Conservation (phyloP, 1,284 basidiomycete genomes). For the Ganoderma lingzhi region DNA sequence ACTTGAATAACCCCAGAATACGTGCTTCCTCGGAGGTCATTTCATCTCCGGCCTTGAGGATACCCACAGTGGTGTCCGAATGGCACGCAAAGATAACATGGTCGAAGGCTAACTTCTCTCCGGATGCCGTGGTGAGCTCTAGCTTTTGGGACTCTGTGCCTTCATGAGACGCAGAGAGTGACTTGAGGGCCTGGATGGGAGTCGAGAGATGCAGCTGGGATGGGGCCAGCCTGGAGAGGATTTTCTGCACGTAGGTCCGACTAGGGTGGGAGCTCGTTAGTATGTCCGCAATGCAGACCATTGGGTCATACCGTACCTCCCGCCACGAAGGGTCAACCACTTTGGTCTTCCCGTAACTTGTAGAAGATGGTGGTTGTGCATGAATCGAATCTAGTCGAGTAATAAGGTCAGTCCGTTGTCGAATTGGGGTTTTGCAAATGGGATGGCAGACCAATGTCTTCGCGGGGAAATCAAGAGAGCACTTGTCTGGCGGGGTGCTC, state of each 20-base stretch:
- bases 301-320: conserved; percentile 56
- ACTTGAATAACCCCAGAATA: conserved; percentile 67
- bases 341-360: conserved; percentile 79
- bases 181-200: conserved; percentile 54
- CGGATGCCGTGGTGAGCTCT: conserved; percentile 52
- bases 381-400: conserved; percentile 64
- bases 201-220: conserved; percentile 68
- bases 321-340: conserved; percentile 82
- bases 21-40: conserved; percentile 63
- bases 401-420: neutral
- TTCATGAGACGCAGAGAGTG: conserved; percentile 9
- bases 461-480: conserved; percentile 77
- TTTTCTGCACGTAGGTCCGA: conserved; percentile 70
- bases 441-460: conserved; percentile 61
- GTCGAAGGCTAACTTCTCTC: conserved; percentile 61
- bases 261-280: conserved; percentile 43
- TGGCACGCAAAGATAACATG: conserved; percentile 84
- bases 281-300: neutral
- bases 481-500: conserved; percentile 81
- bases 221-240: conserved; percentile 62
- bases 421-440: neutral
- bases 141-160: conserved; percentile 38
- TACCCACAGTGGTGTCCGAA: conserved; percentile 69
- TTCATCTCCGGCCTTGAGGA: conserved; percentile 63
- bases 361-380: conserved; percentile 84